A percentile compares a stretch with the other conserved stretches of the same genome.
Conservation (phyloP, 306 rosid genomes). For the Spatholobus suberectus region DNA sequence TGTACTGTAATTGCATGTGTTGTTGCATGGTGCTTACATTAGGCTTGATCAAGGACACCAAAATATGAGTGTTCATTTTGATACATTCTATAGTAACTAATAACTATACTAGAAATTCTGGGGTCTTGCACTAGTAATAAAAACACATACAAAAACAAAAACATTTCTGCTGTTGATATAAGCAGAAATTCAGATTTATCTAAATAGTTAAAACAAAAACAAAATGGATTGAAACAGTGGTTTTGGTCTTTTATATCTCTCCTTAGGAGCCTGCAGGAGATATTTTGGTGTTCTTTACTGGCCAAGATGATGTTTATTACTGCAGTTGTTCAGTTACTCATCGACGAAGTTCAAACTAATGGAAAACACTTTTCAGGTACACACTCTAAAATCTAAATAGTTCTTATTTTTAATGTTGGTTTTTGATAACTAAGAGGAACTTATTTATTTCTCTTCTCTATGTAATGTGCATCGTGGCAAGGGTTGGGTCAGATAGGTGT, state of each 20-base stretch:
- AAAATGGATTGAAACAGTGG: too few relatives aligned
- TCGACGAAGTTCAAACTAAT: slow-evolving; percentile 64
- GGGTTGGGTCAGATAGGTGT: too few relatives aligned
- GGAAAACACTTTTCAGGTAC: slow-evolving; percentile 69
- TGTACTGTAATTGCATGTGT: too few relatives aligned
- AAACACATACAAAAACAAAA: slow-evolving; percentile 7
- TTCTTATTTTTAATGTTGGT: slow-evolving; percentile 19
- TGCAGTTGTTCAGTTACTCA: slow-evolving; percentile 66
- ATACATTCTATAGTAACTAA: too few relatives aligned
- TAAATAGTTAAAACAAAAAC: too few relatives aligned
- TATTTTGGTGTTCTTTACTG: slow-evolving; percentile 87
- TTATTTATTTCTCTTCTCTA: too few relatives aligned
- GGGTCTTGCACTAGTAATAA: not conserved
- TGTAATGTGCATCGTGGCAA: too few relatives aligned
- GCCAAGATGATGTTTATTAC: slow-evolving; percentile 96
- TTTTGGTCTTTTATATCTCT: too few relatives aligned
- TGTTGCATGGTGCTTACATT: slow-evolving; percentile 18
- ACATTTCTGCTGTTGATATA: slow-evolving; percentile 29
- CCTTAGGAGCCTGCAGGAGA: slow-evolving; percentile 81
- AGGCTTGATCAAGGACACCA: not conserved
- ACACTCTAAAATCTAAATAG: slow-evolving; percentile 17
- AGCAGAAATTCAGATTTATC: not conserved
- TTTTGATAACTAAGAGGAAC: too few relatives aligned
- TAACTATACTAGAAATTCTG: not conserved
- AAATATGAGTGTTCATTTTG: not conserved